Percentiles rank a stretch among this genome's conserved stretches.
Conservation (phyloP, 2,329 filamentous ascomycete genomes). For the Aaosphaeria pasadenensis region DNA sequence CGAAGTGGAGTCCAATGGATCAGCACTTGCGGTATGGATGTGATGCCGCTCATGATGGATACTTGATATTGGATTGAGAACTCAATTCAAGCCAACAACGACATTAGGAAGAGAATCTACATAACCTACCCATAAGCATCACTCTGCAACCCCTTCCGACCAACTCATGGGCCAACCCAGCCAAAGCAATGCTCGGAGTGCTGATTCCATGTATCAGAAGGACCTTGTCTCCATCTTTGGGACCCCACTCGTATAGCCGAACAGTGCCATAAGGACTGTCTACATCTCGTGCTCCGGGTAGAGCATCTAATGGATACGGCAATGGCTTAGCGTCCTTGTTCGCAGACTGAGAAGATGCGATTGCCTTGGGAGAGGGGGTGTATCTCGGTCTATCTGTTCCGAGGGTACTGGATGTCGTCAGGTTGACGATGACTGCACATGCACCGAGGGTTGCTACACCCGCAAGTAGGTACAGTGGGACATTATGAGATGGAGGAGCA, state of each 20-base stretch:
- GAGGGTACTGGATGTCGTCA: background rate
- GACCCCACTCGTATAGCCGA: conserved; percentile 78
- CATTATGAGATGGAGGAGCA: too few relatives aligned
- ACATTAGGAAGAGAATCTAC: background rate
- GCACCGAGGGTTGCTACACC: background rate
- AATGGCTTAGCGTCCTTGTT: conserved; percentile 23
- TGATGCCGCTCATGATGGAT: too few relatives aligned
- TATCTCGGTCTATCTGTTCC: conserved; percentile 8
- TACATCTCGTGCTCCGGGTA: conserved; percentile 69
- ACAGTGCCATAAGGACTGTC: conserved; percentile 67
- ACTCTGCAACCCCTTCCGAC: conserved; percentile 68
- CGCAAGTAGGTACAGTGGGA: background rate
- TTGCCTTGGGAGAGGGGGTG: conserved; percentile 26
- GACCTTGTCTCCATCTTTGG: conserved; percentile 66
- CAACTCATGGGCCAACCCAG: conserved; percentile 63
- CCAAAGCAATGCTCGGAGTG: conserved; percentile 70
- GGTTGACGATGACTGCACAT: background rate
- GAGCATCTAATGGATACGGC: conserved; percentile 65
- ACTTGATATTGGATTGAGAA: too few relatives aligned
- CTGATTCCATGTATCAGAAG: conserved; percentile 78
- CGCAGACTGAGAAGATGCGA: conserved; percentile 22
- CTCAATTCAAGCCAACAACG: too few relatives aligned
- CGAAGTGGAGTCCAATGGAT: too few relatives aligned
- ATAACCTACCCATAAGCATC: conserved; percentile 65
- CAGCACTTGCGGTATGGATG: too few relatives aligned